A percentile compares a stretch with the other conserved stretches of the same genome.
Evolutionary conservation across 805 yeast genomes (phyloP).

Genomic region (Yueomyces sinensis): DNA sequence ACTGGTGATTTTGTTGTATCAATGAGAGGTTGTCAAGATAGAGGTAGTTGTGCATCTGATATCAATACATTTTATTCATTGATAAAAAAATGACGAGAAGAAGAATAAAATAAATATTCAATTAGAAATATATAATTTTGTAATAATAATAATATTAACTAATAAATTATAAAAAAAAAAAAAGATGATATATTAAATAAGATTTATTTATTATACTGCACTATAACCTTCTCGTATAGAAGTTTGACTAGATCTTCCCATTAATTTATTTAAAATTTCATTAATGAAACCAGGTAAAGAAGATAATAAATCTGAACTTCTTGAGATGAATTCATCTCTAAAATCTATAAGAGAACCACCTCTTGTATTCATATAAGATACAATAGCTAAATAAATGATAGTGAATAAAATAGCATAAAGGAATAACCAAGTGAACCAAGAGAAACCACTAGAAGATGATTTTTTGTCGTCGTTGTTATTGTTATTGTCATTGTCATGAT

Average conservation of each 20-base stretch:
- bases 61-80: conserved; percentile 10
- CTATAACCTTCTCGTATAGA: conserved; percentile 73
- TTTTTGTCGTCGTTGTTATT: conserved; percentile 17
- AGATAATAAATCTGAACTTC: conserved; percentile 40
- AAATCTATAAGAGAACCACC: conserved; percentile 55
- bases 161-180: too few relatives aligned
- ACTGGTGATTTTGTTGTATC: conserved; percentile 57
- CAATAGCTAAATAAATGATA: conserved; percentile 51
- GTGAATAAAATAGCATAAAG: conserved; percentile 59
- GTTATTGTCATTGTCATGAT: conserved; percentile 14
- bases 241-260: conserved; percentile 33
- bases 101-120: too few relatives aligned
- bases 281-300: conserved; percentile 52
- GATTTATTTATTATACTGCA: conserved; percentile 58
- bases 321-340: conserved; percentile 64
- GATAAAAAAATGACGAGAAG: neutral
- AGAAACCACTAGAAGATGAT: conserved; percentile 14
- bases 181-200: too few relatives aligned
- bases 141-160: too few relatives aligned
- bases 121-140: too few relatives aligned
- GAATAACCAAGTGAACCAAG: conserved; percentile 65
- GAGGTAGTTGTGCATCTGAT: conserved; percentile 39
- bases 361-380: conserved; percentile 60
- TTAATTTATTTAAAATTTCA: conserved; percentile 55
- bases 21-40: conserved; percentile 43